Percentiles rank a stretch among this genome's conserved stretches.
Conservation (phyloP, 1,139 yeast species). For the Yamadazyma trypodendri region DNA sequence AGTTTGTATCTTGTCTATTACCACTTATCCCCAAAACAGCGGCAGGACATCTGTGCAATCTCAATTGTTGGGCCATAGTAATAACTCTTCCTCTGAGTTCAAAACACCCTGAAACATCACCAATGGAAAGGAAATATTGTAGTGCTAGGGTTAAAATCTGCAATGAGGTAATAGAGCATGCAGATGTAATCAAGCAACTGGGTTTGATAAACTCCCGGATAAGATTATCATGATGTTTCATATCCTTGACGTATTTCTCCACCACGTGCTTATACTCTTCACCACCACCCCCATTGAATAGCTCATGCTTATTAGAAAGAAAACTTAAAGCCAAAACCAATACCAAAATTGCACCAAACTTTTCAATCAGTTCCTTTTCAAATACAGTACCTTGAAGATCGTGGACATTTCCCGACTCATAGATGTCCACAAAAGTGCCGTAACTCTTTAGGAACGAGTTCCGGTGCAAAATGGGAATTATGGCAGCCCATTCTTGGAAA, state of each 20-base stretch:
- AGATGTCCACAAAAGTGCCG: slow-evolving; percentile 41
- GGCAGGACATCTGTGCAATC: slow-evolving; percentile 85
- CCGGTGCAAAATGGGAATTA: slow-evolving; percentile 68
- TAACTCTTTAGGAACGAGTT: slow-evolving; percentile 62
- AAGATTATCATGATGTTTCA: slow-evolving; percentile 45
- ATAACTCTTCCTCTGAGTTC: slow-evolving; percentile 73
- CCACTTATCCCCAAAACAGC: slow-evolving; percentile 57
- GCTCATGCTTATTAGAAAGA: slow-evolving; percentile 34
- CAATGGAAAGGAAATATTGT: slow-evolving; percentile 70
- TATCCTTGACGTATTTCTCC: slow-evolving; percentile 21
- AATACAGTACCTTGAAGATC: slow-evolving; percentile 13
- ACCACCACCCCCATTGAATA: slow-evolving; percentile 16
- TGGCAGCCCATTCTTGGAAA: slow-evolving; percentile 78
- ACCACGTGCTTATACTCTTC: slow-evolving; percentile 15
- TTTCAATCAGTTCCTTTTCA: slow-evolving; percentile 42
- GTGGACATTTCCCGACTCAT: slow-evolving; percentile 27
- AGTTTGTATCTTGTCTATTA: slow-evolving; percentile 53
- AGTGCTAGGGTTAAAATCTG: slow-evolving; percentile 69
- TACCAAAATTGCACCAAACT: slow-evolving; percentile 61
- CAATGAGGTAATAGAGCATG: slow-evolving; percentile 66
- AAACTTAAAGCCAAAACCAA: slow-evolving; percentile 60
- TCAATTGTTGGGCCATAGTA: slow-evolving; percentile 82
- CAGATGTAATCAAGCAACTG: slow-evolving; percentile 49
- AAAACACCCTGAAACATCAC: slow-evolving; percentile 73
- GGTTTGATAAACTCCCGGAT: slow-evolving; percentile 54